Evolutionary conservation across 768 basidiomycete species (phyloP), one percentile per base, ranked within the genome.

Genomic region (Agaricus sinodeliciosus): DNA sequence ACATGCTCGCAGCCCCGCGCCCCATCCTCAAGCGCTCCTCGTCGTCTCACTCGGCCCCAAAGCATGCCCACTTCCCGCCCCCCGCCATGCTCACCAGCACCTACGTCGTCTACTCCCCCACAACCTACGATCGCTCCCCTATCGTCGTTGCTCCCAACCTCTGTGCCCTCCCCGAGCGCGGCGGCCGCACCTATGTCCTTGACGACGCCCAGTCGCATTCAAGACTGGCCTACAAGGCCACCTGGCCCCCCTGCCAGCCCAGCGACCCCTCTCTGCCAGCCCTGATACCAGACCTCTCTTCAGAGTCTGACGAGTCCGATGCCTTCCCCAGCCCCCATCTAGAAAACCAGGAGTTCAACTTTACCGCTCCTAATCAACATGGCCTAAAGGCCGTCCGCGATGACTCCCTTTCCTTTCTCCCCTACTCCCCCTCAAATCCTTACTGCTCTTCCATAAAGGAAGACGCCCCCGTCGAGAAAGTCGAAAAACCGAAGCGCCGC

Each of bases 111-210:
- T 72, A 86, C 67, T 82, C 79, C 58, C 67, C 84, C 26, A 63
- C 80, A 4, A 69, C 77, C 7, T 92, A 92, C 69, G 89, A 92
- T 72, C 85, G 90, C 54, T 80, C 85, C 3, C 88, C 89, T 55
- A 87, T 92, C 63, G 71, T 81, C 62, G 85, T 89, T 58, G 62
- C 78, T 19, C 84, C 84, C 28, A 88, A 90, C 62, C 66, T 74
- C 34, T 90, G 88, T 62, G 81, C 83, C 9, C 75, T 93, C 19
- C 90, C 90, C 34, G 87, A 80, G 59, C 82, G 90, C 55, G 87
- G 87, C 27, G 85, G 85, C 25, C 76, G 82, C 57, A 87, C 84
- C 4, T 87, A 87, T 62, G 67, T 68, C 55, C 72, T 79, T 48
- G 77, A 73, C 48, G 78, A 74, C 80, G 82, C 59, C 77, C 80